Conservation (phyloP, 345 rosid genomes). For the Raphanus raphanistrum region DNA sequence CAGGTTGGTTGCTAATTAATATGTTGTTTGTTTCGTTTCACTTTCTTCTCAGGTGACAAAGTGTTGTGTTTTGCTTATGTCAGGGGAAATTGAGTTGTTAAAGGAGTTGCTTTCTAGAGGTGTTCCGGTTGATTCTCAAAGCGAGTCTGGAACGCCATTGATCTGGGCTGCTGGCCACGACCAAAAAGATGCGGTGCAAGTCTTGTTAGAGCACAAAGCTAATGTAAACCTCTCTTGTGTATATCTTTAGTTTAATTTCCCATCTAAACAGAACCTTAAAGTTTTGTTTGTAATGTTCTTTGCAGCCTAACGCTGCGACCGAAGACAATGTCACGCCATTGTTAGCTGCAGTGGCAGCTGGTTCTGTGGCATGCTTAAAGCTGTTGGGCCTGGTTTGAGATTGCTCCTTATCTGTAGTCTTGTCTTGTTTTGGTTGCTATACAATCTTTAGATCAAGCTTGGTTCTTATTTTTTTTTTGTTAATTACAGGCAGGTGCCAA, state of each 20-base stretch:
- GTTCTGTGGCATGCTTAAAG: slow-evolving; percentile 72
- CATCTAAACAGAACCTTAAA: background rate
- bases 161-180: slow-evolving; percentile 94
- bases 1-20: slow-evolving; percentile 44
- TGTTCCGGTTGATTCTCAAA: slow-evolving; percentile 70
- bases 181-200: slow-evolving; percentile 69
- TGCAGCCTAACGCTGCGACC: slow-evolving; percentile 88
- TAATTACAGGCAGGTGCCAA: slow-evolving; percentile 75
- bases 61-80: background rate
- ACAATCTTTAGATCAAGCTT: slow-evolving; percentile 6
- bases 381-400: slow-evolving; percentile 65
- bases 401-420: slow-evolving; percentile 21
- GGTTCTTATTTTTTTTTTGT: background rate
- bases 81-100: slow-evolving; percentile 76
- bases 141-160: slow-evolving; percentile 89
- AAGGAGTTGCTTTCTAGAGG: slow-evolving; percentile 63
- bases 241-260: background rate
- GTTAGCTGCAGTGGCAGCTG: slow-evolving; percentile 89
- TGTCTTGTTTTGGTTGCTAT: background rate
- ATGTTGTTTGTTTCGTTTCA: background rate
- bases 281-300: slow-evolving; percentile 16
- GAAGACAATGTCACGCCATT: slow-evolving; percentile 83
- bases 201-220: slow-evolving; percentile 74
- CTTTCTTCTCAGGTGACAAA: background rate
- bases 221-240: slow-evolving; percentile 46